These are phyloP conservation scores for Pilasporangium apinafurcum DNA, from an alignment of 352 stramenopile genomes.

Conservation along the genomic window DNA sequence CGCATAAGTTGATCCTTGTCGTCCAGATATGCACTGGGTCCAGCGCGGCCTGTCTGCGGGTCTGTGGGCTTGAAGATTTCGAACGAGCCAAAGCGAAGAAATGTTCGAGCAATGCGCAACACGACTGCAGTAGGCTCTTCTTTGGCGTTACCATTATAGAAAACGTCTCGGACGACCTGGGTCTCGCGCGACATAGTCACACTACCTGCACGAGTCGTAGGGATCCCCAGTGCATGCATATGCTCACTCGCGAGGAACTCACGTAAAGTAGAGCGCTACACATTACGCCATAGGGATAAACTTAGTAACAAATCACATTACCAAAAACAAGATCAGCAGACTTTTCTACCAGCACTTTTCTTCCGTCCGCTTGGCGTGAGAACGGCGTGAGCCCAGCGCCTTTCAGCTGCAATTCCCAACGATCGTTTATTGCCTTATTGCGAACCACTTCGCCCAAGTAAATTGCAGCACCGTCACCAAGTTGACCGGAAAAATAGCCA, in stretches of 20 bases:
- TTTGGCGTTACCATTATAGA: constrained; percentile 79
- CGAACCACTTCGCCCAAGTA: constrained; percentile 83
- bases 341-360: constrained; percentile 68
- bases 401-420: constrained; percentile 96
- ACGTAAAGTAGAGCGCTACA: constrained; percentile 89
- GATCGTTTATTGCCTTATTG: constrained; percentile 11
- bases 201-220: constrained; percentile 89
- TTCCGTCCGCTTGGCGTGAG: constrained; percentile 90
- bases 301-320: background rate
- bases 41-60: constrained; percentile 40
- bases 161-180: constrained; percentile 76
- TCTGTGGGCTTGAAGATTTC: constrained; percentile 92
- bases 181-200: constrained; percentile 69
- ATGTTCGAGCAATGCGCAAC: constrained; percentile 87
- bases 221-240: constrained; percentile 92
- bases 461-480: constrained; percentile 87
- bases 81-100: constrained; percentile 94
- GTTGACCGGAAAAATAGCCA: constrained; percentile 87
- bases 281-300: background rate
- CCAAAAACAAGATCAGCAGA: background rate
- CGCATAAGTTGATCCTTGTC: constrained; percentile 64
- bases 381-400: constrained; percentile 94
- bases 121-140: constrained; percentile 80
- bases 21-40: constrained; percentile 59
- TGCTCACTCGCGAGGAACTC: constrained; percentile 97